These are phyloP conservation scores for Cunninghamia lanceolata DNA, from an alignment of 75 land plant genomes.

Conservation along the genomic window DNA sequence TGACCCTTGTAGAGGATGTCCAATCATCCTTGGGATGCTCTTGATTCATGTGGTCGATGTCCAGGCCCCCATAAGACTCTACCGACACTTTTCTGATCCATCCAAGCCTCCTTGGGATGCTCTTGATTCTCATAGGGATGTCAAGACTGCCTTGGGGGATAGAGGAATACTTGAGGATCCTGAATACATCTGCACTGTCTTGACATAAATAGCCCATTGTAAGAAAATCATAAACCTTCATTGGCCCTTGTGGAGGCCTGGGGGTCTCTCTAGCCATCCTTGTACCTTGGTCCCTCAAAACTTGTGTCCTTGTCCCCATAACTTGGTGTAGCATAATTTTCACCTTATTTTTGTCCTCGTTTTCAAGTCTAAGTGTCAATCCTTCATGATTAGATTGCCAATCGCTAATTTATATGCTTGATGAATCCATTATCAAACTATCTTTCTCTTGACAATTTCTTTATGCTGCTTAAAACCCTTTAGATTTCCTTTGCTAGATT, in stretches of 20 bases:
- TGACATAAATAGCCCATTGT: neutral
- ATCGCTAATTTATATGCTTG: neutral
- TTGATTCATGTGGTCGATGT: neutral
- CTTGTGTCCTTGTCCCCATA: neutral
- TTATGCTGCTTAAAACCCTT: neutral
- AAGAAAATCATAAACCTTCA: neutral
- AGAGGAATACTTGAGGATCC: neutral
- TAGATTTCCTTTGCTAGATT: neutral
- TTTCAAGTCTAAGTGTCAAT: neutral
- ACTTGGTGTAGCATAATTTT: neutral
- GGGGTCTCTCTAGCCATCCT: neutral
- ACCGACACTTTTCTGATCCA: neutral
- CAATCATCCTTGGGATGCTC: neutral
- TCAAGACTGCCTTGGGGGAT: neutral
- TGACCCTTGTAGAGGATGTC: neutral
- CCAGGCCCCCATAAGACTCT: neutral
- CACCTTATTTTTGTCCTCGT: neutral
- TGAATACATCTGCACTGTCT: neutral
- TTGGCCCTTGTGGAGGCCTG: neutral
- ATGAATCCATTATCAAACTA: neutral
- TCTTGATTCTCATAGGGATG: neutral
- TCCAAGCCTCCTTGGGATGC: neutral
- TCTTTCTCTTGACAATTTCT: neutral
- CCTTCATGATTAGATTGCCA: neutral
- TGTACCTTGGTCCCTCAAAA: neutral